Evolutionary conservation across 2,329 filamentous ascomycete genomes (phyloP), one percentile per base, ranked within the genome.

Genomic region (Microdochium paspali): DNA sequence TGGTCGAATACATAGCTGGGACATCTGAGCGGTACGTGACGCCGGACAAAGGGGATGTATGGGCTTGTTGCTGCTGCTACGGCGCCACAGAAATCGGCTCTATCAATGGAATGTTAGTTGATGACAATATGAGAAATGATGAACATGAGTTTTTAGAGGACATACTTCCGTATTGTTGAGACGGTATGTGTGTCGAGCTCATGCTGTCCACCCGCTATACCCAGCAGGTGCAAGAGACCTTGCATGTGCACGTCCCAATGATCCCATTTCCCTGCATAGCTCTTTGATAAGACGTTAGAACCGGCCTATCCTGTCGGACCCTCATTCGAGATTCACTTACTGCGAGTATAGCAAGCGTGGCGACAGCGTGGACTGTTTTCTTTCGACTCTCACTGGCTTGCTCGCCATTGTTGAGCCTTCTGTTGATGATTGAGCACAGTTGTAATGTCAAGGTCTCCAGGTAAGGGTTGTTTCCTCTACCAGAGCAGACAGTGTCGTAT

Each of bases 181-280:
- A 60, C 31, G 0, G 46, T 45, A 52, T 46, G 26, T 46, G 45
- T 5, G 42, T 54, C 52, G 35, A 55, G 23, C 48, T 31, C 44
- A 7, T 49, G 50, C 46, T 60, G 46, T 0, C 58, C 61, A 18
- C 59, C 59, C 25, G 56, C 55, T 6, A 64, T 47, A 21, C 62
- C 60, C 21, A 66, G 54, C 20, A 66, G 55, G 24, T 61, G 57
- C 31, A 54, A 49, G 1, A 67, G 55, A 1, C 63, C 64, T 26
- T 55, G 55, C 63, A 67, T 67, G 30, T 67, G 65, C 13, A 66
- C 50, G 45, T 64, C 55, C 65, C 65, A 67, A 49, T 67, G 63
- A 44, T 67, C 62, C 44, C 64, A 57, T 18, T 64, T 58, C 15
- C 63, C 62, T 7, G 61, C 57, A 20, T 62, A 62, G n/a, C 56